phyloP scores from a whole-genome alignment of 2,329 filamentous ascomycete species.

The Penicillium sp. region DNA sequence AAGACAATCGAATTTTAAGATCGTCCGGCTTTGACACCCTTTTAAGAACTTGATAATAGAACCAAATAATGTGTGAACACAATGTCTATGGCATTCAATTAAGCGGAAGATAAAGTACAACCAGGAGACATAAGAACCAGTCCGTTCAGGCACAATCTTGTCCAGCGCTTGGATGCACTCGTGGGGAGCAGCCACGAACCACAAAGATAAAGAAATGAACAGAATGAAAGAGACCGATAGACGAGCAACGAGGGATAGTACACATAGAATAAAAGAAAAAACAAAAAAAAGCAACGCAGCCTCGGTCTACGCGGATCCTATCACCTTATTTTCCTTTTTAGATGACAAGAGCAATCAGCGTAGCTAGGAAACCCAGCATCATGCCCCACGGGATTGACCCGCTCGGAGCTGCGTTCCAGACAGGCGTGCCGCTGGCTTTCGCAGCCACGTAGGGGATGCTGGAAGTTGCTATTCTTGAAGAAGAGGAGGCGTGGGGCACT shows the following conservation, averaged over 20 bases:
- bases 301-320: background rate
- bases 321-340: slow-evolving; percentile 2
- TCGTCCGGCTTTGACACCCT: too few species aligned
- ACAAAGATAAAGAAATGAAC: background rate
- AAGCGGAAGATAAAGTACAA: background rate
- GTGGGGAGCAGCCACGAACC: background rate
- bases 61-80: background rate
- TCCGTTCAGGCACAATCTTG: background rate
- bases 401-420: slow-evolving; percentile 16
- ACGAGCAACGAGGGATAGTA: background rate
- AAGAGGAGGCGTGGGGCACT: slow-evolving; percentile 19
- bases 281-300: background rate
- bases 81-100: background rate
- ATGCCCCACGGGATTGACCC: slow-evolving; percentile 11
- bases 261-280: background rate
- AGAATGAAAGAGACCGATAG: background rate
- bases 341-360: slow-evolving; percentile 10
- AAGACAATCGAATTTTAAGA: too few species aligned
- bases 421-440: slow-evolving; percentile 6
- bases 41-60: background rate
- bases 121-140: background rate
- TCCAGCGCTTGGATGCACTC: background rate
- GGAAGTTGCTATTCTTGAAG: slow-evolving; percentile 12
- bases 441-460: slow-evolving; percentile 2
- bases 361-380: slow-evolving; percentile 10